Evolutionary conservation across 441 rosid genomes (phyloP).

Genomic region (Syzygium malaccense): DNA sequence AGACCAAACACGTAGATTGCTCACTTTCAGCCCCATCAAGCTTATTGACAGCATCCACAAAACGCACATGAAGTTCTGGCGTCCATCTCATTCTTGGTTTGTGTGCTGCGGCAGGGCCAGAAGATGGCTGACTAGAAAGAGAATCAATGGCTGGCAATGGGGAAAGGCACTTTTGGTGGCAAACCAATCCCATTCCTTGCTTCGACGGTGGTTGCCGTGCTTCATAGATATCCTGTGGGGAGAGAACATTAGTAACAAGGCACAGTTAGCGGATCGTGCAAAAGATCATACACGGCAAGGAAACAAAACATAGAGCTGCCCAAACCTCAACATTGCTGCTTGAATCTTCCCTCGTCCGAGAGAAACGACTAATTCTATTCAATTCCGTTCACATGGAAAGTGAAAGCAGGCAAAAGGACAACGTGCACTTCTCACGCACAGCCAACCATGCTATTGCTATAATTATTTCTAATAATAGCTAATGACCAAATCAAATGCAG

Average conservation of each 20-base stretch:
- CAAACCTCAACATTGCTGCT: neutral
- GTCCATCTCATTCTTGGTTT: slow-evolving; percentile 96
- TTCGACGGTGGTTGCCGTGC: slow-evolving; percentile 28
- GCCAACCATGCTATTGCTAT: neutral
- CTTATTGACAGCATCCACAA: slow-evolving; percentile 60
- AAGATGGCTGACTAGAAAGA: slow-evolving; percentile 36
- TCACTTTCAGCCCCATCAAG: slow-evolving; percentile 93
- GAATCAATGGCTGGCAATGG: slow-evolving; percentile 24
- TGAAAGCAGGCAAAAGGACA: neutral
- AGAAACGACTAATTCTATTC: neutral
- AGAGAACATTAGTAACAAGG: slow-evolving; percentile 13
- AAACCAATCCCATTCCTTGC: slow-evolving; percentile 19
- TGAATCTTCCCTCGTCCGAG: neutral
- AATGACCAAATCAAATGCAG: neutral
- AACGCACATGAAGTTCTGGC: slow-evolving; percentile 76
- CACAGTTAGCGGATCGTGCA: slow-evolving; percentile 4
- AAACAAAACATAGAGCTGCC: neutral
- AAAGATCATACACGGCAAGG: neutral
- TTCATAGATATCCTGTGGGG: slow-evolving; percentile 62
- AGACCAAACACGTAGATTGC: neutral
- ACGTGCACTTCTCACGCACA: neutral
- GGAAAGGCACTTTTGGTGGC: slow-evolving; percentile 27
- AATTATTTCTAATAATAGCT: neutral
- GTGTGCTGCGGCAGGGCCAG: slow-evolving; percentile 36
- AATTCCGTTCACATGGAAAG: neutral